phyloP scores from a whole-genome alignment of 768 basidiomycete genomes.

The Neoboletus magnificus region DNA sequence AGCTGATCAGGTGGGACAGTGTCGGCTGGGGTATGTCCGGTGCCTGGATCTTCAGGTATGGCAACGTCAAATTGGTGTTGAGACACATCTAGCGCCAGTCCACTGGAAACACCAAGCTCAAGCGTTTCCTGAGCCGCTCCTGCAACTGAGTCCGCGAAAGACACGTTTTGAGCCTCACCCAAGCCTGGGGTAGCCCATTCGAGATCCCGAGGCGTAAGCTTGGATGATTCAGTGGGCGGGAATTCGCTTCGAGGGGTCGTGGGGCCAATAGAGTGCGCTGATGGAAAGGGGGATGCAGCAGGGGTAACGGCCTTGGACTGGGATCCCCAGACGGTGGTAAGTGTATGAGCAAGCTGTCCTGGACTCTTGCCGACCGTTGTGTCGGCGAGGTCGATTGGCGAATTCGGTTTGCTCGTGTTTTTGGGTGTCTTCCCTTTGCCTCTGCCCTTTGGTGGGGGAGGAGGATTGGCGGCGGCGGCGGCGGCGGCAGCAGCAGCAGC shows the following conservation, averaged over 20 bases:
- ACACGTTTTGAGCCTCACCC: conserved; percentile 8
- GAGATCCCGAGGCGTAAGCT: neutral
- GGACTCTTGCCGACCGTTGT: conserved; percentile 37
- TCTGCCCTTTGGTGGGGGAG: conserved; percentile 10
- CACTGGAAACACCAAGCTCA: neutral
- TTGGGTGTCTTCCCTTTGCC: conserved; percentile 15
- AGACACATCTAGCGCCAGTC: conserved; percentile 14
- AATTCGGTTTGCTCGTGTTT: conserved; percentile 22
- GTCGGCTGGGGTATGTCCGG: conserved; percentile 29
- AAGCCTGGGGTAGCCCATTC: conserved; percentile 12
- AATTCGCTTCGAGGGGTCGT: conserved; percentile 19
- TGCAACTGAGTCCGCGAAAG: neutral
- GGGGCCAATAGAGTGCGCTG: conserved; percentile 23
- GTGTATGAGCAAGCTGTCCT: conserved; percentile 39
- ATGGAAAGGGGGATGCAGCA: conserved; percentile 26
- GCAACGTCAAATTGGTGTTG: neutral
- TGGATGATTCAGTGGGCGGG: conserved; percentile 2
- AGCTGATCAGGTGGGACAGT: conserved; percentile 23
- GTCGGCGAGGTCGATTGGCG: conserved; percentile 36
- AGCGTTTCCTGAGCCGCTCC: neutral
- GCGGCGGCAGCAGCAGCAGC: neutral
- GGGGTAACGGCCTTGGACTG: conserved; percentile 28
- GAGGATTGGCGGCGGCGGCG: neutral
- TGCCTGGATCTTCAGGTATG: neutral
- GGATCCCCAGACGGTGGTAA: conserved; percentile 50